Base-by-base conservation (phyloP, 75 land plant genomes). In the Pinus taeda region DNA sequence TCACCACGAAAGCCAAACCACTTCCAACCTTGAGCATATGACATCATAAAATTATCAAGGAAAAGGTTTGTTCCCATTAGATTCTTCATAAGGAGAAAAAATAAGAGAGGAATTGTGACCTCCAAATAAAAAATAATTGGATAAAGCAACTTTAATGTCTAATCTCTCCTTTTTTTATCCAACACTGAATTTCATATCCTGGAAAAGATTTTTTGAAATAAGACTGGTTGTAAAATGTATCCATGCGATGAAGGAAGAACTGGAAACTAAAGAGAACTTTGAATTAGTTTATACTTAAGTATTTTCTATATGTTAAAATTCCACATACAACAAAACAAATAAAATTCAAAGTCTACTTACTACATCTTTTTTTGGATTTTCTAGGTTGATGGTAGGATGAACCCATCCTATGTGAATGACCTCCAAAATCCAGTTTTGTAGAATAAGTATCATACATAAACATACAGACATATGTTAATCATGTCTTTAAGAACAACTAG, bases 371-470 rank as follows among this genome's bases (percentile, higher is more conserved):
- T 86, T 86, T 22, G 88, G 88, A 73, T 75, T 83, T 59, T 80
- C 86, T 15, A 86, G 53, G 60, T 86, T 86, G 66, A 86, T 86
- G 2, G 82, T 86, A 26, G 88, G 88, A 77, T 86, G 88, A 6
- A 86, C 77, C 88, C 85, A 86, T 33, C 88, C 88, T 21, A 79
- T 80, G 75, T 86, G 45, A 61, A 86, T 86, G 13, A 86, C 88
- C 88, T 86, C 82, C 36, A 56, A 42, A 69, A 20, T 69, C 71
- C 53, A 69, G 14, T 37, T 17, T 45, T 9, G 20, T 1, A 69
- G 49, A 18, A 42, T 42, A 20, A n/a, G 11, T n/a, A 53, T 69
- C 71, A 69, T 42, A 42, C 24, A 67, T 2, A 9, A 9, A 49
- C 20, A 69, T 69, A 42, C 9, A 39, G 12, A 53, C n/a, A 69